Conservation (phyloP, 805 yeast species). For the Pichia manshurica region DNA sequence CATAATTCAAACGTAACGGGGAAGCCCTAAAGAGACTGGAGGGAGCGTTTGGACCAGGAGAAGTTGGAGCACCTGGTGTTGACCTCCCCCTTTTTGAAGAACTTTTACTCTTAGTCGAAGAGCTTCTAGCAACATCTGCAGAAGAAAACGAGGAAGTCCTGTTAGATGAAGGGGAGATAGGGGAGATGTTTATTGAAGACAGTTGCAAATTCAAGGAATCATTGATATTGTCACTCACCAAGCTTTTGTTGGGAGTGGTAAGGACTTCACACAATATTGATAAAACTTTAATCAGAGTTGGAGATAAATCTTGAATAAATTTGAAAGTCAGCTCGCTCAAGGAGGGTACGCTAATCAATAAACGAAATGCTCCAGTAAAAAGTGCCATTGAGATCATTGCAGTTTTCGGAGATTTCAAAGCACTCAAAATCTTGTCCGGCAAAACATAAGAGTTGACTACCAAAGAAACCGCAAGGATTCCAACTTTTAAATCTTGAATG, state of each 20-base stretch:
- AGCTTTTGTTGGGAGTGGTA: not conserved
- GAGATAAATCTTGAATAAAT: conserved; percentile 19
- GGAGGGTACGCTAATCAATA: conserved; percentile 20
- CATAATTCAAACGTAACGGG: conserved; percentile 3
- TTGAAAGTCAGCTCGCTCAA: conserved; percentile 16
- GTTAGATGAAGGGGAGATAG: conserved; percentile 1
- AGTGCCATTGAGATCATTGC: conserved; percentile 16
- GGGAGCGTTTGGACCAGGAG: not conserved
- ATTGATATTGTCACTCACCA: not conserved
- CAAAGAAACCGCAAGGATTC: conserved; percentile 23
- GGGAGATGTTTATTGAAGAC: conserved; percentile 4
- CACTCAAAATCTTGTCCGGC: conserved; percentile 13
- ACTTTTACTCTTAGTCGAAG: not conserved
- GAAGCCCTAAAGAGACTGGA: not conserved
- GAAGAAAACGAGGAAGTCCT: conserved; percentile 6
- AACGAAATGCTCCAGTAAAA: conserved; percentile 24
- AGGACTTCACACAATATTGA: conserved; percentile 2
- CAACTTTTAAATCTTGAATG: conserved; percentile 21
- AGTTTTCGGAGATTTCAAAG: conserved; percentile 16
- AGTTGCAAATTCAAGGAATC: not conserved
- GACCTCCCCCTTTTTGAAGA: not conserved
- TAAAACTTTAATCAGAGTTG: conserved; percentile 11
- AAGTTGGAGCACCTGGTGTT: not conserved
- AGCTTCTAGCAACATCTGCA: not conserved
- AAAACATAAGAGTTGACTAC: conserved; percentile 19